Conservation (phyloP, 768 basidiomycete genomes). For the Nidula microcarpa region DNA sequence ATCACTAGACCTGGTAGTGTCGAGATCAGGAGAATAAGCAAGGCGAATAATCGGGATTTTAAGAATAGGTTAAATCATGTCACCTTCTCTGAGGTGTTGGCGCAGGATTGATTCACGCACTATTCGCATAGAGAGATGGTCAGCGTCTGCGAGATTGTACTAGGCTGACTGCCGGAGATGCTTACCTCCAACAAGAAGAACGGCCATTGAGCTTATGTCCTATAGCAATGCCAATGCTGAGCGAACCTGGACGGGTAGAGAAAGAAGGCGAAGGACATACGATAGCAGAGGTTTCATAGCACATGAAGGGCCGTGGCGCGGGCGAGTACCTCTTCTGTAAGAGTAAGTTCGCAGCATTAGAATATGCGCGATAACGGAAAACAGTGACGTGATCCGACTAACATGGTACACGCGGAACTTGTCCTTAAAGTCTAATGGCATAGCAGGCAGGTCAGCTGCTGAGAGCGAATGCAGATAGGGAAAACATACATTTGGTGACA, state of each 20-base stretch:
- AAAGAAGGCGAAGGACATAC: constrained; percentile 31
- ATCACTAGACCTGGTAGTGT: constrained; percentile 6
- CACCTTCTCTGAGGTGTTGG: constrained; percentile 29
- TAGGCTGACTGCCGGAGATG: neutral
- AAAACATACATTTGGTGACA: constrained; percentile 60
- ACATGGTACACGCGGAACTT: constrained; percentile 65
- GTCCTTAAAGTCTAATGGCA: constrained; percentile 74
- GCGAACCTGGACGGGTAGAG: neutral
- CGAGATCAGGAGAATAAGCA: neutral
- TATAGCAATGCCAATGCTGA: constrained; percentile 7
- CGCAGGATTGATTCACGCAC: constrained; percentile 39
- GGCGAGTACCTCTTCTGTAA: constrained; percentile 55
- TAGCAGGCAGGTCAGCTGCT: constrained; percentile 16
- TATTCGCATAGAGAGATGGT: neutral
- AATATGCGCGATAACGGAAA: neutral
- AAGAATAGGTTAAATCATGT: constrained; percentile 12
- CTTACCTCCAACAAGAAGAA: constrained; percentile 31
- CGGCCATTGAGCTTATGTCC: constrained; percentile 39
- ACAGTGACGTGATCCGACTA: constrained; percentile 14
- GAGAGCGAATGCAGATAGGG: neutral
- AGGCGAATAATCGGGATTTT: neutral
- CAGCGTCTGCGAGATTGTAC: neutral
- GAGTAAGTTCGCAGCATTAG: neutral
- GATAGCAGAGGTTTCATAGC: constrained; percentile 69
- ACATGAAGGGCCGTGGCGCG: constrained; percentile 55